A percentile compares a stretch with the other conserved stretches of the same genome.
These are phyloP conservation scores for Phytophthora meadii DNA, from an alignment of 352 stramenopile genomes.

Conservation along the genomic window DNA sequence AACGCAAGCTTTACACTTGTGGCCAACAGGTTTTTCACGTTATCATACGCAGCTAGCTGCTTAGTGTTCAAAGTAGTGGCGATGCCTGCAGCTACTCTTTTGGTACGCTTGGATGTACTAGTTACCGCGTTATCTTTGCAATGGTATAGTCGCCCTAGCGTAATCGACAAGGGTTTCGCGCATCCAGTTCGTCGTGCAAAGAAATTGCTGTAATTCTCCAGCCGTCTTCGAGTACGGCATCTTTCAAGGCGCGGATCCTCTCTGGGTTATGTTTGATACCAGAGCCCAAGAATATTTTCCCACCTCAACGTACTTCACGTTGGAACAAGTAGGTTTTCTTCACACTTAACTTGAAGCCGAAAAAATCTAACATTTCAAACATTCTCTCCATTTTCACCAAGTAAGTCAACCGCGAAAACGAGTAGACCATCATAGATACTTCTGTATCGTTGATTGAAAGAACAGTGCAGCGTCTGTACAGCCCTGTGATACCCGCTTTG, in stretches of 20 bases:
- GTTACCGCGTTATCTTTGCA: neutral
- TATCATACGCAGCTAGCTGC: neutral
- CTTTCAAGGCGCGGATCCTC: neutral
- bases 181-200: neutral
- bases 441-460: neutral
- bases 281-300: neutral
- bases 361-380: neutral
- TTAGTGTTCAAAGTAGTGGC: neutral
- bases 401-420: neutral
- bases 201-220: neutral
- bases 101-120: neutral
- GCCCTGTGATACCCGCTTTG: neutral
- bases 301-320: neutral
- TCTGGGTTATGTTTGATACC: neutral
- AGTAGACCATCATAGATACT: neutral
- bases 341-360: neutral
- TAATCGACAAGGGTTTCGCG: neutral
- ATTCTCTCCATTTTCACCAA: neutral
- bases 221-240: neutral
- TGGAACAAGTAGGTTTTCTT: neutral
- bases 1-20: neutral
- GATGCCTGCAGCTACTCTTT: neutral
- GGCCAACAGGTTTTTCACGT: neutral
- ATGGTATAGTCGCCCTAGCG: neutral
- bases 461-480: neutral